phyloP scores from a whole-genome alignment of 192 early-diverging fungal genomes.

The Backusella tuberculispora region DNA sequence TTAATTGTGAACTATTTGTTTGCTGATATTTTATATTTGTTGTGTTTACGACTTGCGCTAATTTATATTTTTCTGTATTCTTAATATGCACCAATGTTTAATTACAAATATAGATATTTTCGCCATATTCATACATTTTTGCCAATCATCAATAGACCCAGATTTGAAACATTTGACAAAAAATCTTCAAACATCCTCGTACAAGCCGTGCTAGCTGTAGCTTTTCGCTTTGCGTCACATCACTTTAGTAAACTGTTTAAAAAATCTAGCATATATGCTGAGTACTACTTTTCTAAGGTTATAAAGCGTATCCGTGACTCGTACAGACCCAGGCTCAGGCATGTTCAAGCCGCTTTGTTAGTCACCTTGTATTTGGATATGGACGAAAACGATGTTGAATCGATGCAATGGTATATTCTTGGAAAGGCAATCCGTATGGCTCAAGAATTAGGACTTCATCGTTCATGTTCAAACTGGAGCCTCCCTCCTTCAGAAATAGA shows the following conservation, averaged over 20 bases:
- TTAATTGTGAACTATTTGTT: neutral
- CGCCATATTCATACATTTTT: constrained; percentile 32
- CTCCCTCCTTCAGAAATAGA: constrained; percentile 54
- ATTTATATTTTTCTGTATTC: constrained; percentile 21
- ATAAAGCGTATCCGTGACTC: constrained; percentile 23
- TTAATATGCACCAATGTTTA: constrained; percentile 4
- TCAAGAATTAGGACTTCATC: constrained; percentile 62
- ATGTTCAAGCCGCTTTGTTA: constrained; percentile 37
- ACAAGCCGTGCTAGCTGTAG: constrained; percentile 27
- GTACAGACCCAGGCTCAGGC: constrained; percentile 5
- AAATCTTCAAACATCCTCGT: constrained; percentile 22
- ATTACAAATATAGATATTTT: constrained; percentile 38
- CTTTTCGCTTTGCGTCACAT: constrained; percentile 28
- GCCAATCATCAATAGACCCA: constrained; percentile 34
- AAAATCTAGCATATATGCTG: constrained; percentile 2
- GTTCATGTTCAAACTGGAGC: constrained; percentile 55
- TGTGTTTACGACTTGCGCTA: neutral
- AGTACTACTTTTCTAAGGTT: constrained; percentile 26
- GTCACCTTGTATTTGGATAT: constrained; percentile 40
- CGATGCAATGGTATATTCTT: constrained; percentile 37
- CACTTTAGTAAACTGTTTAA: constrained; percentile 17
- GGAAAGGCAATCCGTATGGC: constrained; percentile 62
- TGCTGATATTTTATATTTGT: neutral
- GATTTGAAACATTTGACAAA: constrained; percentile 32
- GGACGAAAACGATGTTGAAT: constrained; percentile 34